Base-by-base conservation (phyloP, 192 early-diverging fungal genomes). In the Podila epicladia region DNA sequence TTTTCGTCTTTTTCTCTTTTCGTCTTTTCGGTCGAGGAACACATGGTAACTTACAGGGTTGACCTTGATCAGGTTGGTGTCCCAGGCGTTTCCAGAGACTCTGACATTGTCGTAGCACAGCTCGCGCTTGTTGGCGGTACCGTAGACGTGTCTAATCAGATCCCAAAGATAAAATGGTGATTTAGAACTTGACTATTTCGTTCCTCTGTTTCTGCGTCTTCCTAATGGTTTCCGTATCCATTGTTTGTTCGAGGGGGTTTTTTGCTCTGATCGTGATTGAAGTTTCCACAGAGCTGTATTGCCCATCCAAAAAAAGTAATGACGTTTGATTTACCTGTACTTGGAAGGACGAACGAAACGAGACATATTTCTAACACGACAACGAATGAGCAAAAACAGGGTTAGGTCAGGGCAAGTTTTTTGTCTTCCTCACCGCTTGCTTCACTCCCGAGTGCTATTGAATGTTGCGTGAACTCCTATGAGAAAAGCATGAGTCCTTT, bases 41-140 rank as follows among this genome's bases (percentile, higher is more conserved):
- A 55, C 31, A 31, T 35, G 1, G 29, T 29, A 4, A 29, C 85
- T 87, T 82, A 95, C 92, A 67, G 95, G 93, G 91, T 99, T 99
- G 65, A 93, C 94, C 62, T 95, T 91, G 74, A 98, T 94, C 70
- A 96, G 88, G 89, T 99, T 99, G 79, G 96, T 99, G 83, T 99
- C 98, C 97, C 97, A 98, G 11, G 98, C 97, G 67, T 88, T 94
- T 61, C 91, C 86, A 33, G 94, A 93, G 55, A 97, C 90, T 69
- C 94, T 89, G 60, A 97, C 85, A 87, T 97, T 99, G 85, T 99
- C 98, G 70, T 93, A 99, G 86, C 94, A 93, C 51, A 91, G 84
- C 49, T 99, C 97, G 74, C 95, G 89, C 87, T 97, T 98, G 82
- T 90, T 85, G 7, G 88, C 83, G 7, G 93, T 97, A 58, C 97